Evolutionary conservation across 2,329 filamentous ascomycete species (phyloP).

Genomic region (Chaetomiaceae sp.): DNA sequence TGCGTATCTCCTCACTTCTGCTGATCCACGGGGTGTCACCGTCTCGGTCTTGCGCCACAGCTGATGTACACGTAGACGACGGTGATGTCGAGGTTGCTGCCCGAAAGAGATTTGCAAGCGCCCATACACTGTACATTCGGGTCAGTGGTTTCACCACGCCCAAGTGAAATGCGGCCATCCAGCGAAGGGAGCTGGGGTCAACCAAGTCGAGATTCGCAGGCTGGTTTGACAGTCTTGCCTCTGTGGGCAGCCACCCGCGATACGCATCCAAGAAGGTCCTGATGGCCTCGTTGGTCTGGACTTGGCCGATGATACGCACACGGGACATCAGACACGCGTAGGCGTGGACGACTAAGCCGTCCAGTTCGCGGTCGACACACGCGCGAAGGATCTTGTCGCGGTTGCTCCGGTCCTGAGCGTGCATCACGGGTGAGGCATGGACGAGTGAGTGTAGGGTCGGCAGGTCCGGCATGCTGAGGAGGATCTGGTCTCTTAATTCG

Average conservation of each 20-base stretch:
- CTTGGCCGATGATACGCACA: neutral
- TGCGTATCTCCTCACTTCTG: slow-evolving; percentile 1
- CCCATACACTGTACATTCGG: neutral
- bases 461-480: neutral
- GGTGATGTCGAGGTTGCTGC: neutral
- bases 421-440: neutral
- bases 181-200: neutral
- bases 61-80: too few relatives aligned
- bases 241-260: neutral
- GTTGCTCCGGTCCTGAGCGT: neutral
- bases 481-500: neutral
- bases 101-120: neutral
- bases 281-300: neutral
- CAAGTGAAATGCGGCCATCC: neutral
- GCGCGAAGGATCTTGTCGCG: neutral
- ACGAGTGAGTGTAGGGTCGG: neutral
- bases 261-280: neutral
- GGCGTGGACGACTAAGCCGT: neutral
- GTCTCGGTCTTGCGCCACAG: too few relatives aligned
- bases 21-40: too few relatives aligned
- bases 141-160: neutral
- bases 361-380: neutral
- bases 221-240: neutral
- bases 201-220: neutral
- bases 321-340: neutral